A percentile compares a stretch with the other conserved stretches of the same genome.
phyloP scores from a whole-genome alignment of 2,329 filamentous ascomycete species.

The Escovopsis weberi region DNA sequence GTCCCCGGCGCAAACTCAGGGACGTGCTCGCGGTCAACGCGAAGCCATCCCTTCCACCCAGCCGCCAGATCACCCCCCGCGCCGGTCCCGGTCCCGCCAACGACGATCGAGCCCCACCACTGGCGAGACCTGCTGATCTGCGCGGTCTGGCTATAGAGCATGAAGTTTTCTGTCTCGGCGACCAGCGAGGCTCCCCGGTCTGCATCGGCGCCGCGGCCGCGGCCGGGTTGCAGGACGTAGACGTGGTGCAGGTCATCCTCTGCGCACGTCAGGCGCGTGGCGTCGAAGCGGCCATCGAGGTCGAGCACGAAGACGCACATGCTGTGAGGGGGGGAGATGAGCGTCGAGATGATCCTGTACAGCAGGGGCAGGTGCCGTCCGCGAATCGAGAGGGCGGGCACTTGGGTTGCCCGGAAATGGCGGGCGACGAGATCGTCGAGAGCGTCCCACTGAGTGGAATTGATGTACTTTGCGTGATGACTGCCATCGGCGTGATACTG shows the following conservation, averaged over 20 bases:
- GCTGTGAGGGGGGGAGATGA: slow-evolving; percentile 31
- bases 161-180: slow-evolving; percentile 27
- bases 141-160: slow-evolving; percentile 31
- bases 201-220: slow-evolving; percentile 5
- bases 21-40: slow-evolving; percentile 30
- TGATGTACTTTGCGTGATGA: slow-evolving; percentile 5
- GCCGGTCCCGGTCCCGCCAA: slow-evolving; percentile 26
- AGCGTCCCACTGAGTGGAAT: slow-evolving; percentile 25
- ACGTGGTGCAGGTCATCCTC: slow-evolving; percentile 31
- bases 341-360: slow-evolving; percentile 37
- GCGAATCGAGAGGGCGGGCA: slow-evolving; percentile 32
- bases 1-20: slow-evolving; percentile 23
- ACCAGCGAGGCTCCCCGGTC: slow-evolving; percentile 21
- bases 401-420: slow-evolving; percentile 34
- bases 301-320: slow-evolving; percentile 42
- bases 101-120: slow-evolving; percentile 45
- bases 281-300: slow-evolving; percentile 39
- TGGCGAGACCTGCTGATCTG: slow-evolving; percentile 29
- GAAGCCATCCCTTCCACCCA: slow-evolving; percentile 36
- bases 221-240: slow-evolving; percentile 29
- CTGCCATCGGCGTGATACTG: not conserved
- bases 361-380: slow-evolving; percentile 40
- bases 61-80: slow-evolving; percentile 12
- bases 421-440: slow-evolving; percentile 32
- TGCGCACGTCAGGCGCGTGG: slow-evolving; percentile 27